Percentiles rank a stretch among this genome's conserved stretches.
phyloP scores from a whole-genome alignment of 1,284 basidiomycete species.

The Sporisorium scitamineum region DNA sequence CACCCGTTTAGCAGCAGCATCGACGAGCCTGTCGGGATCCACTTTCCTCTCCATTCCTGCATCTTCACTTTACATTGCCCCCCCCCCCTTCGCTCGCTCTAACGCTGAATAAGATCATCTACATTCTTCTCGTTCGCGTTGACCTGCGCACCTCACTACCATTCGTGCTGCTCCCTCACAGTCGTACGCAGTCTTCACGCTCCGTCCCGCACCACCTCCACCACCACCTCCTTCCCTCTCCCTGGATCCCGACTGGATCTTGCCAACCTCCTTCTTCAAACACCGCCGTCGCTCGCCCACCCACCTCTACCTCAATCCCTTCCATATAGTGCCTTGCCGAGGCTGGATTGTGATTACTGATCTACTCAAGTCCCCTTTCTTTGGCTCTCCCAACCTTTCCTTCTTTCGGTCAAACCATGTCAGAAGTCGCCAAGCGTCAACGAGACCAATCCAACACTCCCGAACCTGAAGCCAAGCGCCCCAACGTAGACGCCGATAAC shows the following conservation, averaged over 20 bases:
- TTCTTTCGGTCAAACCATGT: conserved; percentile 39
- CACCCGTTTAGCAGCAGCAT: neutral
- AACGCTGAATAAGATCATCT: conserved; percentile 25
- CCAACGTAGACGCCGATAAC: conserved; percentile 39
- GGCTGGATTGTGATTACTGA: conserved; percentile 46
- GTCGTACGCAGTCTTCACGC: conserved; percentile 41
- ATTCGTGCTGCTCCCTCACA: conserved; percentile 8
- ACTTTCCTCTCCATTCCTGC: neutral
- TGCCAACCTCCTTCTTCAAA: conserved; percentile 8
- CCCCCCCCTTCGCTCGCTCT: conserved; percentile 15
- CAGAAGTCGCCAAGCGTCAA: conserved; percentile 59
- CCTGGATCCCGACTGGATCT: conserved; percentile 16
- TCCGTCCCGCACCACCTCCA: conserved; percentile 12
- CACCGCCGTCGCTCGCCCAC: conserved; percentile 6
- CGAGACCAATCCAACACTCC: conserved; percentile 52
- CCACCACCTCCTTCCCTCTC: neutral
- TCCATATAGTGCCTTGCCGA: conserved; percentile 23
- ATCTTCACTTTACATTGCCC: neutral
- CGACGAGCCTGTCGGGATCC: neutral
- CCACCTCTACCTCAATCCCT: conserved; percentile 19
- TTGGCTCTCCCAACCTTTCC: conserved; percentile 16
- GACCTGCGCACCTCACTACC: neutral
- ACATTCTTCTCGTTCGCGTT: conserved; percentile 6
- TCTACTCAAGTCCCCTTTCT: conserved; percentile 30
- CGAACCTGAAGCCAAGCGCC: conserved; percentile 53